These are phyloP conservation scores for Cucurbita argyrosperma DNA, from an alignment of 306 rosid genomes.

Conservation along the genomic window DNA sequence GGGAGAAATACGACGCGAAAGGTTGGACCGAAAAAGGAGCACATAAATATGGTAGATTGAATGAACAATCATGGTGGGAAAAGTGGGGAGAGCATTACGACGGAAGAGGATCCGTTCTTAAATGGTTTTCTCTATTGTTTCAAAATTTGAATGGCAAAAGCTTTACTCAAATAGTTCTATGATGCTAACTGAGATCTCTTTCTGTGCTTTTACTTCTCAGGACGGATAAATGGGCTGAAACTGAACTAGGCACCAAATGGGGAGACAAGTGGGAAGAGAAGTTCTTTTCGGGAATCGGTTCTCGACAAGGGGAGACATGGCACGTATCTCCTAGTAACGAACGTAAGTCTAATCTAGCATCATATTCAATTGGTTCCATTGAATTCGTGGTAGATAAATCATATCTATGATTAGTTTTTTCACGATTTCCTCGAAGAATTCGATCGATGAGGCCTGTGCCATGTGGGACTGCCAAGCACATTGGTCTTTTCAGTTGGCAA, in stretches of 20 bases:
- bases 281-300: constrained; percentile 85
- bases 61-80: constrained; percentile 99
- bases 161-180: background rate
- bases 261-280: constrained; percentile 99
- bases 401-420: background rate
- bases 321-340: constrained; percentile 76
- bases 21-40: constrained; percentile 99
- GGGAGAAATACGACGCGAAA: constrained; percentile 96
- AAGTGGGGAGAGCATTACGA: constrained; percentile 99
- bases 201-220: constrained; percentile 23
- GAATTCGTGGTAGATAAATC: background rate
- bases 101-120: constrained; percentile 92
- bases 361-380: background rate
- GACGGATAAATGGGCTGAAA: constrained; percentile 99
- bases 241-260: constrained; percentile 92
- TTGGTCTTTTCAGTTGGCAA: background rate
- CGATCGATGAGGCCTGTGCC: background rate
- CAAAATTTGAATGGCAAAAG: background rate
- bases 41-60: constrained; percentile 86
- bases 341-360: constrained; percentile 37
- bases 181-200: background rate
- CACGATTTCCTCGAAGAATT: background rate
- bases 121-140: constrained; percentile 48
- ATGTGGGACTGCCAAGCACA: background rate
- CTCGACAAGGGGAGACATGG: constrained; percentile 98